A percentile compares a stretch with the other conserved stretches of the same genome.
Conservation (phyloP, 352 stramenopile genomes). For the Phytophthora pluvialis region DNA sequence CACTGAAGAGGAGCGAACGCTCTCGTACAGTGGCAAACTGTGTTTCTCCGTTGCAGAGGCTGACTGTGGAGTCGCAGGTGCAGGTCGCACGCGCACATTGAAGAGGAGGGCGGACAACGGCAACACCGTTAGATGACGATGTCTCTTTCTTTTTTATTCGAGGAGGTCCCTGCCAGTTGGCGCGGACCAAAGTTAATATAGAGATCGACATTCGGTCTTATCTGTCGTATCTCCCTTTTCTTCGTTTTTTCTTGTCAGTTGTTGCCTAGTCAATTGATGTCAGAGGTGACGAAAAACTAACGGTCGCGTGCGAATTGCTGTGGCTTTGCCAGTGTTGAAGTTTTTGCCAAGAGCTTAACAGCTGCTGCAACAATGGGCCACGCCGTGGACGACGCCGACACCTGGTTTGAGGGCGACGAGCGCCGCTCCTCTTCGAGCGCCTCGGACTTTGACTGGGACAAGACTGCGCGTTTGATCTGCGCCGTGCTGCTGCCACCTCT, state of each 20-base stretch:
- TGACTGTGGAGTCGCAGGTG: slow-evolving; percentile 1
- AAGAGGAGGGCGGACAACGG: slow-evolving; percentile 35
- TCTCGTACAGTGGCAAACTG: slow-evolving; percentile 36
- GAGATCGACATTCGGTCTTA: slow-evolving; percentile 25
- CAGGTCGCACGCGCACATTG: slow-evolving; percentile 24
- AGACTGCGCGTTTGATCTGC: slow-evolving; percentile 54
- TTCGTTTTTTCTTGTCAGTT: slow-evolving; percentile 19
- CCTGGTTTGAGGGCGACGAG: slow-evolving; percentile 39
- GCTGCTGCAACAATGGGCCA: slow-evolving; percentile 18
- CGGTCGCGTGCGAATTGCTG: too few species aligned
- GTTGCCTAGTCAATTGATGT: slow-evolving; percentile 13
- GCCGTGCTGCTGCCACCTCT: slow-evolving; percentile 56
- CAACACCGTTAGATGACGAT: not conserved
- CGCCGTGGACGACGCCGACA: slow-evolving; percentile 23
- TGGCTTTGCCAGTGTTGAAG: slow-evolving; percentile 1
- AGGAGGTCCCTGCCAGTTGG: slow-evolving; percentile 9
- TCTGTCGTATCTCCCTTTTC: too few species aligned
- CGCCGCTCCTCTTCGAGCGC: slow-evolving; percentile 20
- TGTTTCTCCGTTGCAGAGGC: slow-evolving; percentile 4
- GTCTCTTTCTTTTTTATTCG: slow-evolving; percentile 11
- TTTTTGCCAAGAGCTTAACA: slow-evolving; percentile 8
- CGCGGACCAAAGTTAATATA: slow-evolving; percentile 31
- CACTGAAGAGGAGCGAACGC: slow-evolving; percentile 41
- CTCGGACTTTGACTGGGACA: slow-evolving; percentile 45
- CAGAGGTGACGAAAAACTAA: slow-evolving; percentile 1